Evolutionary conservation across 352 stramenopile genomes (phyloP).

Genomic region (Phytophthora quininea): DNA sequence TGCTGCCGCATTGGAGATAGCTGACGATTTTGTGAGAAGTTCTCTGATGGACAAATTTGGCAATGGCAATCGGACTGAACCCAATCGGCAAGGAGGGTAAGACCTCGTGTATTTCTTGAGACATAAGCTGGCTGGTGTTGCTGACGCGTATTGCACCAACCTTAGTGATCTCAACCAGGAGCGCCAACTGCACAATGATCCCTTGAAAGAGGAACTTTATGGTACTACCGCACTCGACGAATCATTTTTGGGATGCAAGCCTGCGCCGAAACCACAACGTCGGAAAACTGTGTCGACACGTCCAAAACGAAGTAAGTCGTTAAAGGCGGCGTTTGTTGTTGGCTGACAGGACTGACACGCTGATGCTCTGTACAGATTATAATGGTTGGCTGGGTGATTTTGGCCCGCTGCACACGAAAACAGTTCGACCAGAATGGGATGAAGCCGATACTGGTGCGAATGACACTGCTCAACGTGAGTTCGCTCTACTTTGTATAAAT

Average conservation of each 20-base stretch:
- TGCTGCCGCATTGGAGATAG: constrained; percentile 81
- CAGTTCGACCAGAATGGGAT: constrained; percentile 58
- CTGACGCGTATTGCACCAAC: background rate
- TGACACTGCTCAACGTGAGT: constrained; percentile 28
- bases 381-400: constrained; percentile 82
- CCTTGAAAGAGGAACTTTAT: constrained; percentile 71
- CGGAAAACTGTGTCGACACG: constrained; percentile 22
- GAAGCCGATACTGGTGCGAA: constrained; percentile 30
- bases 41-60: constrained; percentile 75
- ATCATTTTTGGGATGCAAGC: constrained; percentile 60
- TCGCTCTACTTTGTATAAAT: too few species aligned
- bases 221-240: constrained; percentile 46
- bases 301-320: constrained; percentile 31
- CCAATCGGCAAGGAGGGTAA: constrained; percentile 14
- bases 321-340: background rate
- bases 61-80: constrained; percentile 1
- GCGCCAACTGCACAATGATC: constrained; percentile 30
- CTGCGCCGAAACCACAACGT: constrained; percentile 15
- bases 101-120: constrained; percentile 5
- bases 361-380: constrained; percentile 44
- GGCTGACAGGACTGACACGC: background rate
- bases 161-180: constrained; percentile 5
- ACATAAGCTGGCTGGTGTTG: background rate
- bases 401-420: constrained; percentile 74
- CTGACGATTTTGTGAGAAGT: constrained; percentile 78